phyloP scores from a whole-genome alignment of 345 rosid genomes.

The Reutealis trisperma region DNA sequence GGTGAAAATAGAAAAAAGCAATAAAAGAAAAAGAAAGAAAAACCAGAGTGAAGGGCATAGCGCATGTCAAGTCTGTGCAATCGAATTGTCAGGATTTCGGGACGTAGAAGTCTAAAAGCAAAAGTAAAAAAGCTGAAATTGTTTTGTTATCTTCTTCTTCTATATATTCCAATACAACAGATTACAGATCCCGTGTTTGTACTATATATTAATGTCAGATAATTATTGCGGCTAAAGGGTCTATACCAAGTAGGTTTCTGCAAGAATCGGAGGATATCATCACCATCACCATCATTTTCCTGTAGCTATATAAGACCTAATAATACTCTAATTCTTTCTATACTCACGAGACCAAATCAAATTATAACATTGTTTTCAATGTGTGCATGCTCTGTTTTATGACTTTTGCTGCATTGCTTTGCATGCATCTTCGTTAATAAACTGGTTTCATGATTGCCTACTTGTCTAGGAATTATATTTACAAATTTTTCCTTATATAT shows the following conservation, averaged over 20 bases:
- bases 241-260: not conserved
- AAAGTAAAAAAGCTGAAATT: not conserved
- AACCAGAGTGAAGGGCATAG: not conserved
- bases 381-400: too few species aligned
- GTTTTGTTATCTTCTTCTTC: not conserved
- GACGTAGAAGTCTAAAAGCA: not conserved
- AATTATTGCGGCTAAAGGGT: conserved; percentile 8
- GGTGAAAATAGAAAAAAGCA: too few species aligned
- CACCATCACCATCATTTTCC: too few species aligned
- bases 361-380: not conserved
- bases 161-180: not conserved
- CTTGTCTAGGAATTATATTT: too few species aligned
- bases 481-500: too few species aligned
- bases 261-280: too few species aligned
- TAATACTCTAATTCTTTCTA: not conserved
- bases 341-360: not conserved
- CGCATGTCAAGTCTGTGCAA: conserved; percentile 10
- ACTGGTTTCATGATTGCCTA: too few species aligned
- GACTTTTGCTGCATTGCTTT: too few species aligned
- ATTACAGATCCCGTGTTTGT: conserved; percentile 13
- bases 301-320: not conserved
- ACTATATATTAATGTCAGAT: not conserved
- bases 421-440: too few species aligned
- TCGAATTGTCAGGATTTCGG: not conserved
- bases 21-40: not conserved